phyloP scores from a whole-genome alignment of 2,329 filamentous ascomycete genomes.

The Diplodia mutila region DNA sequence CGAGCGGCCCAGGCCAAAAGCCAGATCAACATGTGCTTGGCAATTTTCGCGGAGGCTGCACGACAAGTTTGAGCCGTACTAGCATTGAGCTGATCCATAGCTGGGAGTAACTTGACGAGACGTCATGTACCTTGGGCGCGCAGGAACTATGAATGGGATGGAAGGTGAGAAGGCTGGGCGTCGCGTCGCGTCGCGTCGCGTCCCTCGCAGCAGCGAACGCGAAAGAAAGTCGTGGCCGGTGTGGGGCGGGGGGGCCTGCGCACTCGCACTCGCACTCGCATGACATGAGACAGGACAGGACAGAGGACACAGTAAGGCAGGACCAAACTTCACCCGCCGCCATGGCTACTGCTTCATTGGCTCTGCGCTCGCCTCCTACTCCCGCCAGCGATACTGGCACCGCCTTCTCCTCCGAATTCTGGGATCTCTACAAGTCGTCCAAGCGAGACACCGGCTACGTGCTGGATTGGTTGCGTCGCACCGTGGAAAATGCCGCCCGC shows the following conservation, averaged over 20 bases:
- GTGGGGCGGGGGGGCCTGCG: background rate
- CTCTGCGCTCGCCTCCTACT: background rate
- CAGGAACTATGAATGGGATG: too few species aligned
- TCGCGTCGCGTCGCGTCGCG: background rate
- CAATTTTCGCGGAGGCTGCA: too few species aligned
- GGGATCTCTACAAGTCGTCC: constrained; percentile 16
- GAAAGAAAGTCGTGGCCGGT: background rate
- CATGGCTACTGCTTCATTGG: constrained; percentile 4
- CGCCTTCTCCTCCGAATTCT: background rate
- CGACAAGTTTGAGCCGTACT: too few species aligned
- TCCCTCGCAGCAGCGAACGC: too few species aligned
- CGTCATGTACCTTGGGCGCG: too few species aligned
- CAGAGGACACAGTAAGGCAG: background rate
- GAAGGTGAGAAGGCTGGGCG: too few species aligned
- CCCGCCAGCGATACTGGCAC: background rate
- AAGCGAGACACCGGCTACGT: constrained; percentile 9
- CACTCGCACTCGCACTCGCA: background rate
- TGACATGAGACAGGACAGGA: background rate
- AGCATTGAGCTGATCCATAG: too few species aligned
- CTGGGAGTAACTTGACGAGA: too few species aligned
- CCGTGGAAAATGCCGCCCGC: background rate
- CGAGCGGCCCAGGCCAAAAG: too few species aligned
- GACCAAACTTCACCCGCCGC: background rate
- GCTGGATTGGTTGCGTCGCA: constrained; percentile 6
- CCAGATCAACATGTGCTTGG: too few species aligned